Conservation (phyloP, 768 basidiomycete genomes). For the Hemileccinum impolitum region DNA sequence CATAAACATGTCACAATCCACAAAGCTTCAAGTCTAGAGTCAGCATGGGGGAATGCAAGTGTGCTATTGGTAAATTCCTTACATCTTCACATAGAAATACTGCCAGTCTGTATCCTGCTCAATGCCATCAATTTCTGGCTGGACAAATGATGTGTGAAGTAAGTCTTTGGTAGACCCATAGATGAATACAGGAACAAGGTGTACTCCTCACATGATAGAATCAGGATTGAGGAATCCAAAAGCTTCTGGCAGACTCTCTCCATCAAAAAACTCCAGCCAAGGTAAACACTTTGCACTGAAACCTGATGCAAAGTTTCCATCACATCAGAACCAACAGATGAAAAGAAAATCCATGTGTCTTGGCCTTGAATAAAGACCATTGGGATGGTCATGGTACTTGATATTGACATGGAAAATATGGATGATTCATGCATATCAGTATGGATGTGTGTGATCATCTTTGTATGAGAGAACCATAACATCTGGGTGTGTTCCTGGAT, state of each 20-base stretch:
- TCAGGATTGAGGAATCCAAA: conserved; percentile 18
- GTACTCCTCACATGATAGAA: conserved; percentile 5
- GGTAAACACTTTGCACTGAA: too few species aligned
- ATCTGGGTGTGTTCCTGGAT: not conserved
- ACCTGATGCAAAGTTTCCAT: too few species aligned
- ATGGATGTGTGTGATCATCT: not conserved
- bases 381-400: too few species aligned
- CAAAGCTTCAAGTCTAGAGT: too few species aligned
- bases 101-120: conserved; percentile 23
- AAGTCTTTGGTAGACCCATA: conserved; percentile 11
- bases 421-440: not conserved
- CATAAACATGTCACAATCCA: too few species aligned
- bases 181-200: conserved; percentile 20
- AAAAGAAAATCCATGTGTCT: too few species aligned
- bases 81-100: conserved; percentile 35
- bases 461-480: not conserved
- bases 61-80: too few species aligned
- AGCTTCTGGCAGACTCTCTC: not conserved
- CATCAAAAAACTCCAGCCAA: not conserved
- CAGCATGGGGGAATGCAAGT: too few species aligned
- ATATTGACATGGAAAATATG: too few species aligned
- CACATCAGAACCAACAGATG: too few species aligned
- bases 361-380: too few species aligned
- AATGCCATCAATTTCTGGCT: not conserved
- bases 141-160: conserved; percentile 1